Evolutionary conservation across 2,329 filamentous ascomycete species (phyloP), one percentile per base, ranked within the genome.

Genomic region (Alternaria longipes): DNA sequence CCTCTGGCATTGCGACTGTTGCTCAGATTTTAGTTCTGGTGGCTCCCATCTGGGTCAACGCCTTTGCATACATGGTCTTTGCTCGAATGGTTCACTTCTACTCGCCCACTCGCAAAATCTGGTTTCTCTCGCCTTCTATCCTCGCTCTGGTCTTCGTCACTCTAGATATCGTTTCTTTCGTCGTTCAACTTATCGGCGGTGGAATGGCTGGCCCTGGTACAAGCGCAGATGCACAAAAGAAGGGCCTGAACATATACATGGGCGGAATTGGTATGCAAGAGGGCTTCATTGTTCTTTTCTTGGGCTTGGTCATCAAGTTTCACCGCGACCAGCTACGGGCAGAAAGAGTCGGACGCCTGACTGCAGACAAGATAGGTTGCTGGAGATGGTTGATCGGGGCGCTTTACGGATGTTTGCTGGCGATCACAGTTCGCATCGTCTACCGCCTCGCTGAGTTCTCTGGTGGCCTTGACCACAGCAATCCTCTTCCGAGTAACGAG

Each of bases 401-500:
- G 1, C 72, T 84, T 0, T 84, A 82, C 59, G 72, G 71, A 9
- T 73, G 71, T 3, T 69, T 85, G 38, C 57, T 67, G 1, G 70
- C 83, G 36, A 84, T 84, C 63, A 81, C 81, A 0, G 55, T 69
- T 44, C 84, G 87, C 41, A 57, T 60, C 28, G 24, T 60, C 41
- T 60, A 60, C 20, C 58, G 54, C 34, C 41, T 57, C 28, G 54
- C 47, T 54, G 86, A 89, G 71, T 89, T 84, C 66, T 80, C 81
- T 0, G 76, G 76, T 3, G 84, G 84, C 28, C 66, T 83, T 36
- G 72, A 73, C 47, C 14, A 57, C n/a, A 66, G 74, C 32, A 84
- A 84, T 68, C 75, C 78, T 0, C 76, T 85, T 30, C 80, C 84
- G 1, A 80, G 73, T 45, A 79, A 85, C 64, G 85, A 88, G 69